A percentile compares a stretch with the other conserved stretches of the same genome.
These are phyloP conservation scores for Diddensiella santjacobensis DNA, from an alignment of 805 yeast genomes.

Conservation along the genomic window DNA sequence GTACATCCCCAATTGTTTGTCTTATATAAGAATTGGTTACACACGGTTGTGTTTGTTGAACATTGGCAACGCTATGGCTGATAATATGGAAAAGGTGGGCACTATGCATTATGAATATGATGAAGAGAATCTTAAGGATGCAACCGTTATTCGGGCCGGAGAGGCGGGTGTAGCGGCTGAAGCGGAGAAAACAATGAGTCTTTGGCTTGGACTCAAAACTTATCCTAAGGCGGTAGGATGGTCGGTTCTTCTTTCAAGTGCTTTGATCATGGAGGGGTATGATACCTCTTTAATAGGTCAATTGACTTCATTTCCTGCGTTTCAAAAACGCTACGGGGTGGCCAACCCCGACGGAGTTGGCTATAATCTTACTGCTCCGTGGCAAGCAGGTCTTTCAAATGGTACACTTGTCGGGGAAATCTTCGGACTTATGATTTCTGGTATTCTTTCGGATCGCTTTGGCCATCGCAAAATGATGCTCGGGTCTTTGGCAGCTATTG, in stretches of 20 bases:
- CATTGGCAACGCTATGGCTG: too few species aligned
- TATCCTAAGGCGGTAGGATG: background rate
- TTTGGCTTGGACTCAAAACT: slow-evolving; percentile 39
- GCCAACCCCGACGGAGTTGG: slow-evolving; percentile 7
- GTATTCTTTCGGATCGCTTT: slow-evolving; percentile 40
- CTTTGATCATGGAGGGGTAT: slow-evolving; percentile 49
- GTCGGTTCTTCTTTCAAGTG: slow-evolving; percentile 43
- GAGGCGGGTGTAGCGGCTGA: slow-evolving; percentile 19
- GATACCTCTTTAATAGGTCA: slow-evolving; percentile 41
- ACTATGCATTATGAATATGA: background rate
- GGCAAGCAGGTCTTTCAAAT: slow-evolving; percentile 25
- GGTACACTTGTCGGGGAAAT: slow-evolving; percentile 39
- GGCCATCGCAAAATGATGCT: slow-evolving; percentile 44
- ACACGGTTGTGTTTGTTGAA: too few species aligned
- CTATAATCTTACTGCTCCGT: slow-evolving; percentile 12
- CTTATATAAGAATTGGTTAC: too few species aligned
- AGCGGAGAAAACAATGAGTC: slow-evolving; percentile 29
- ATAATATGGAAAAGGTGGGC: background rate
- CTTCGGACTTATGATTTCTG: slow-evolving; percentile 44
- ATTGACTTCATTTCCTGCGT: slow-evolving; percentile 44
- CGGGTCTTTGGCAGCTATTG: slow-evolving; percentile 31
- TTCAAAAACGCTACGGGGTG: slow-evolving; percentile 39
- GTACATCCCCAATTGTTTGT: too few species aligned
- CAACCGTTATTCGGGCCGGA: background rate
- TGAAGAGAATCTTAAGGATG: background rate